phyloP scores from a whole-genome alignment of 441 rosid species.

The Aleurites moluccanus region DNA sequence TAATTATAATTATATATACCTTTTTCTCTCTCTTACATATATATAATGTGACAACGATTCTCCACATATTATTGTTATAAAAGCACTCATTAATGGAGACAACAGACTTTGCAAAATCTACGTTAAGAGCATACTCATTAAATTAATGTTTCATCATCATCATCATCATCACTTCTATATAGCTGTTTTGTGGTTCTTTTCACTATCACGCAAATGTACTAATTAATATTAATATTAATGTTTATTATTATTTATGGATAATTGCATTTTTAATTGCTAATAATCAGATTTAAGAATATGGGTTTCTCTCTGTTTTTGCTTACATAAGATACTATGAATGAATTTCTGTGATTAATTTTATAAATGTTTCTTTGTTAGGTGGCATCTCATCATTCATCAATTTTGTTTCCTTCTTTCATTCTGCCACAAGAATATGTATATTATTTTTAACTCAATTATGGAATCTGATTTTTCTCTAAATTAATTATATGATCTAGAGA shows the following conservation, averaged over 20 bases:
- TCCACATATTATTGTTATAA: slow-evolving; percentile 2
- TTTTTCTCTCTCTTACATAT: no score
- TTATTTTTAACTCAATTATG: not conserved
- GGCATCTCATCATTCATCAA: slow-evolving; percentile 3
- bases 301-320: not conserved
- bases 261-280: not conserved
- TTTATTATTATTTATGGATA: not conserved
- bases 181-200: not conserved
- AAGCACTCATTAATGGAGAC: slow-evolving; percentile 11
- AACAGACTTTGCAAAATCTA: slow-evolving; percentile 5
- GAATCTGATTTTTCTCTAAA: slow-evolving; percentile 2
- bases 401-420: slow-evolving; percentile 1
- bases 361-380: slow-evolving; percentile 10
- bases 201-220: no score
- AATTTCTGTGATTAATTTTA: not conserved
- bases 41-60: slow-evolving; percentile 24
- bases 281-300: not conserved
- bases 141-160: not conserved
- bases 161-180: not conserved
- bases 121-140: not conserved
- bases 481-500: not conserved
- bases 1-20: no score
- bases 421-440: not conserved
- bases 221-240: no score
- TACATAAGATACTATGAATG: not conserved